A percentile compares a stretch with the other conserved stretches of the same genome.
Evolutionary conservation across 2,329 filamentous ascomycete species (phyloP).

Genomic region (Colletotrichum melonis): DNA sequence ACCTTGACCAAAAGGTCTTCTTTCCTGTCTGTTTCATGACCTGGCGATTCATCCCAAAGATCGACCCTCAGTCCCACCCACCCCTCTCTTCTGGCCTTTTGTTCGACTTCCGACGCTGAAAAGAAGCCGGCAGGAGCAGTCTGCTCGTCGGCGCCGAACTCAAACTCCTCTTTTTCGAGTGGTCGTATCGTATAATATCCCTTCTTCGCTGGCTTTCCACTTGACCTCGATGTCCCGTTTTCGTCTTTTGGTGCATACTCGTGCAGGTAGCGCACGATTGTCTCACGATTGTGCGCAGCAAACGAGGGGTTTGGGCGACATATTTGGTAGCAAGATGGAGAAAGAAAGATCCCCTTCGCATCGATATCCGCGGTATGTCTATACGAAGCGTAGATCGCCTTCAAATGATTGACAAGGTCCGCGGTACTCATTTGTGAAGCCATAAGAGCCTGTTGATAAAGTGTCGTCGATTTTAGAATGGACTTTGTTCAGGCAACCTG

Average conservation of each 20-base stretch:
- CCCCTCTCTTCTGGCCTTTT: constrained; percentile 32
- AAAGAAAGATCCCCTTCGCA: constrained; percentile 16
- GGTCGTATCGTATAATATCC: constrained; percentile 37
- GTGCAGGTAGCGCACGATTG: constrained; percentile 40
- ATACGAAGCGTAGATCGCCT: constrained; percentile 6
- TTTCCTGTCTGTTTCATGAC: neutral
- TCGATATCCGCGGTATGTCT: constrained; percentile 19
- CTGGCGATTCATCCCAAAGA: constrained; percentile 40
- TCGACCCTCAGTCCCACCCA: constrained; percentile 45
- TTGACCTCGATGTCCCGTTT: neutral
- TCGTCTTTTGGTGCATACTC: constrained; percentile 31
- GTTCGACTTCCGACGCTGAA: constrained; percentile 25
- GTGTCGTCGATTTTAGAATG: neutral
- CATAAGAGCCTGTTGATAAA: neutral
- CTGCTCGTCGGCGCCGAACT: constrained; percentile 37
- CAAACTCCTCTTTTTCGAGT: constrained; percentile 27
- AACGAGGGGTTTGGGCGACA: constrained; percentile 40
- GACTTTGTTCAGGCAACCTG: neutral
- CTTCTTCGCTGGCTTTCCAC: neutral
- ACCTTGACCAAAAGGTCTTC: constrained; percentile 41
- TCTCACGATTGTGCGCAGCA: constrained; percentile 37
- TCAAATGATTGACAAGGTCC: constrained; percentile 3
- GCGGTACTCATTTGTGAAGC: neutral
- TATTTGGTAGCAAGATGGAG: constrained; percentile 34
- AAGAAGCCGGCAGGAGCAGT: constrained; percentile 33